phyloP scores from a whole-genome alignment of 257 asterid species.

The Striga asiatica region DNA sequence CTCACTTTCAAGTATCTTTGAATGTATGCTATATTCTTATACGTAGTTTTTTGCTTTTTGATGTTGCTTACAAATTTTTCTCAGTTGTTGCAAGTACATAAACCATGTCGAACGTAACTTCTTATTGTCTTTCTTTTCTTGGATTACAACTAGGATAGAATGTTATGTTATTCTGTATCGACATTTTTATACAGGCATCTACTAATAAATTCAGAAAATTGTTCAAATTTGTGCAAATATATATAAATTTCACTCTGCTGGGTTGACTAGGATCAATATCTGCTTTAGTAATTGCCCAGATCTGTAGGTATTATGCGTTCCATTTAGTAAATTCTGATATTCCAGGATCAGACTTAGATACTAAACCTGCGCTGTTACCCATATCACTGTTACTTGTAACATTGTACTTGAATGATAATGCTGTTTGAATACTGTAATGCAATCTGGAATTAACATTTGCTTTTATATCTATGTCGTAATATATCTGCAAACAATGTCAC shows the following conservation, averaged over 20 bases:
- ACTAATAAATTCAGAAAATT: not conserved
- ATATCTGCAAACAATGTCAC: not conserved
- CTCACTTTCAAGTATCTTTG: not conserved
- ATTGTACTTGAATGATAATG: not conserved
- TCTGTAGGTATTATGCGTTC: too few species aligned
- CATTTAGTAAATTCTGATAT: conserved; percentile 4
- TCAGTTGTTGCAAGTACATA: not conserved
- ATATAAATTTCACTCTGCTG: too few species aligned
- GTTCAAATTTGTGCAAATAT: not conserved
- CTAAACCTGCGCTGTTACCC: not conserved
- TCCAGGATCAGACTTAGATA: not conserved
- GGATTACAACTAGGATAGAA: not conserved
- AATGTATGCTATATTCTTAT: not conserved
- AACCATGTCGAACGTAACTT: not conserved
- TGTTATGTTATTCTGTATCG: not conserved
- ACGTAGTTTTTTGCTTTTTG: conserved; percentile 1
- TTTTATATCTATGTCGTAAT: not conserved
- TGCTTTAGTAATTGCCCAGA: too few species aligned
- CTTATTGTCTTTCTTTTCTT: conserved; percentile 1
- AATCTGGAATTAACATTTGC: not conserved
- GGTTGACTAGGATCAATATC: too few species aligned
- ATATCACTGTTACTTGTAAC: not conserved
- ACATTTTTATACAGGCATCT: not conserved
- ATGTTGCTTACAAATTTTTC: not conserved
- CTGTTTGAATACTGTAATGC: conserved; percentile 1